Conservation (phyloP, 495 filamentous ascomycete species). For the Neurospora sp. region DNA sequence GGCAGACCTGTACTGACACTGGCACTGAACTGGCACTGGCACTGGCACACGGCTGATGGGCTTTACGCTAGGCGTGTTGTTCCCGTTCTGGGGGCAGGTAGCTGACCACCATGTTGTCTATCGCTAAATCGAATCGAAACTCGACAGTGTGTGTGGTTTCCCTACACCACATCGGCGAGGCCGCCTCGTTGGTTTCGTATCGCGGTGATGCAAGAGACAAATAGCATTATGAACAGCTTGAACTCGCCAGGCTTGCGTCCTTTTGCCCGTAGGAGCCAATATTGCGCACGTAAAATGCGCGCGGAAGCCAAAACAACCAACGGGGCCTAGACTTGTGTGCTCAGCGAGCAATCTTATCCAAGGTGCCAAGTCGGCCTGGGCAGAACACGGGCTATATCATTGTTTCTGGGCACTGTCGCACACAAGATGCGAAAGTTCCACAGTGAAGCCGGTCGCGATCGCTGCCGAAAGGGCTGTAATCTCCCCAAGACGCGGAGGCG, state of each 20-base stretch:
- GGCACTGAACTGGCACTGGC: neutral
- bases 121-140: neutral
- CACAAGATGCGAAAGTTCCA: slow-evolving; percentile 5
- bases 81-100: neutral
- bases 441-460: neutral
- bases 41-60: neutral
- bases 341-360: slow-evolving; percentile 23
- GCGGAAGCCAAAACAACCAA: neutral
- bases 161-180: neutral
- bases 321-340: neutral
- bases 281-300: neutral
- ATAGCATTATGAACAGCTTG: neutral
- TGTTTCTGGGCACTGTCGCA: slow-evolving; percentile 22
- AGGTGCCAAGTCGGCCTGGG: slow-evolving; percentile 22
- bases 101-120: neutral
- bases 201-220: neutral
- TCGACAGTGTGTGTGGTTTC: neutral
- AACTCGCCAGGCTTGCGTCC: neutral
- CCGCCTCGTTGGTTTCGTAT: neutral
- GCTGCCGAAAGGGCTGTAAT: neutral
- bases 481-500: neutral
- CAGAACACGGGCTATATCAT: slow-evolving; percentile 11
- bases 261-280: neutral
- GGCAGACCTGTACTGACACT: neutral
- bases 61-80: neutral